Percentiles rank a stretch among this genome's conserved stretches.
phyloP scores from a whole-genome alignment of 495 filamentous ascomycete species.

The Trichoderma reesei region DNA sequence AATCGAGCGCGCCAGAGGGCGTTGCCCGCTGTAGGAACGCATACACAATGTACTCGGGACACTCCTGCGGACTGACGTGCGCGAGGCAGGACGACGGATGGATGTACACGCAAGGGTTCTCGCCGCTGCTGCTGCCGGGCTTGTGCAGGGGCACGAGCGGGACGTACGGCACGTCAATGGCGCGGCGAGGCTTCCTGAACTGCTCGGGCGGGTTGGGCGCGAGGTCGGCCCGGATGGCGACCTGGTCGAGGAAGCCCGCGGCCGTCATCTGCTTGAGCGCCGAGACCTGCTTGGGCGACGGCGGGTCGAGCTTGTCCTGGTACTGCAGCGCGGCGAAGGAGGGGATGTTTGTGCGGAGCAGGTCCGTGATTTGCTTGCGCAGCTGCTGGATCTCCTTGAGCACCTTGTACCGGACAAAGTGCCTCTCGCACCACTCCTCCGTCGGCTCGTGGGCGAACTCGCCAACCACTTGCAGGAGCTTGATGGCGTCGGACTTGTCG shows the following conservation, averaged over 20 bases:
- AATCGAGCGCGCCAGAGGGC: slow-evolving; percentile 35
- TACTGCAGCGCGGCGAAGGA: slow-evolving; percentile 50
- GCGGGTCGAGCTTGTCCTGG: slow-evolving; percentile 54
- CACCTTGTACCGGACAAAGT: slow-evolving; percentile 77
- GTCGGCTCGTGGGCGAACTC: slow-evolving; percentile 61
- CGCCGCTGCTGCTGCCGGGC: slow-evolving; percentile 27
- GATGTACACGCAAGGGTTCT: slow-evolving; percentile 57
- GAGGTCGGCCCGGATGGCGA: slow-evolving; percentile 87
- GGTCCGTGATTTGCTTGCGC: slow-evolving; percentile 67
- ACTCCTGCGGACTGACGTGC: slow-evolving; percentile 54
- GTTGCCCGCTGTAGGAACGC: slow-evolving; percentile 64
- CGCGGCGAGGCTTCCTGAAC: slow-evolving; percentile 60
- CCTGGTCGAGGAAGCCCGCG: slow-evolving; percentile 88
- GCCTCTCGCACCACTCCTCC: slow-evolving; percentile 63
- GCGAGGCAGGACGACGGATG: slow-evolving; percentile 77
- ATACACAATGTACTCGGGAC: slow-evolving; percentile 80
- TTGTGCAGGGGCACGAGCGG: slow-evolving; percentile 64
- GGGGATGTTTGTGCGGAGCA: slow-evolving; percentile 66
- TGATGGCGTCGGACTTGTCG: slow-evolving; percentile 76
- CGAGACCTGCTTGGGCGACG: slow-evolving; percentile 61
- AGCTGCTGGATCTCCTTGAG: slow-evolving; percentile 80
- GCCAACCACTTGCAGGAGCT: slow-evolving; percentile 78
- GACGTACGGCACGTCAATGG: slow-evolving; percentile 83
- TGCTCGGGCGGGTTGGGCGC: slow-evolving; percentile 63
- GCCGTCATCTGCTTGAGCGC: slow-evolving; percentile 84